phyloP scores from a whole-genome alignment of 345 rosid genomes.

The Geranium rotundifolium region DNA sequence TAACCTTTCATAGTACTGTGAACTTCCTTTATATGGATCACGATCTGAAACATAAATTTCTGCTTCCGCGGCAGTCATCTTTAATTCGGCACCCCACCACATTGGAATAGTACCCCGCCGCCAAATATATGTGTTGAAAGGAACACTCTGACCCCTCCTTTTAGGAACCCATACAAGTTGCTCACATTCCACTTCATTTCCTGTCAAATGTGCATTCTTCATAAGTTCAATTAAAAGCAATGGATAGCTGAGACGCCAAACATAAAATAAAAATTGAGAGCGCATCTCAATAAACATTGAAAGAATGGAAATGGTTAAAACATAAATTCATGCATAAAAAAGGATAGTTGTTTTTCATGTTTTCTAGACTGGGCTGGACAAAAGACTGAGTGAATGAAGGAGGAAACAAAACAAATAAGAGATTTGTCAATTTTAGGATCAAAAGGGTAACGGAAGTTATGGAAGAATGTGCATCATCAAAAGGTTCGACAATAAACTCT shows the following conservation, averaged over 20 bases:
- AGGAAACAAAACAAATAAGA: too few relatives aligned
- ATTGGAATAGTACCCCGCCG: slow-evolving; percentile 96
- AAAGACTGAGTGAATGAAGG: background rate
- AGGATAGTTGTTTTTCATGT: too few relatives aligned
- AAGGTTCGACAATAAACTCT: background rate
- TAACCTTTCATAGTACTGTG: slow-evolving; percentile 75
- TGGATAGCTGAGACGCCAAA: background rate
- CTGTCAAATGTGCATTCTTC: slow-evolving; percentile 35
- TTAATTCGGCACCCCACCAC: slow-evolving; percentile 99
- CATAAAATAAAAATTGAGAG: too few relatives aligned
- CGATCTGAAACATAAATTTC: slow-evolving; percentile 82
- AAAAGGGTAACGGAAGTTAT: too few relatives aligned
- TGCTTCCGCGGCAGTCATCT: slow-evolving; percentile 89
- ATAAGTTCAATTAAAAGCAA: background rate
- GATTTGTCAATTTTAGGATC: too few relatives aligned
- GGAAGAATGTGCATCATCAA: background rate
- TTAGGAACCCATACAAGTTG: slow-evolving; percentile 94
- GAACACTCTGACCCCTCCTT: slow-evolving; percentile 58
- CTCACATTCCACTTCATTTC: slow-evolving; percentile 98
- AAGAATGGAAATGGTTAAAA: too few relatives aligned
- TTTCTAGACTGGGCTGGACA: background rate
- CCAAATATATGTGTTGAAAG: slow-evolving; percentile 82
- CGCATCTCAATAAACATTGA: too few relatives aligned
- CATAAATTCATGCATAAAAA: too few relatives aligned
- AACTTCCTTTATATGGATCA: slow-evolving; percentile 90